phyloP scores from a whole-genome alignment of 768 basidiomycete genomes.

The Dentipellis sp. region DNA sequence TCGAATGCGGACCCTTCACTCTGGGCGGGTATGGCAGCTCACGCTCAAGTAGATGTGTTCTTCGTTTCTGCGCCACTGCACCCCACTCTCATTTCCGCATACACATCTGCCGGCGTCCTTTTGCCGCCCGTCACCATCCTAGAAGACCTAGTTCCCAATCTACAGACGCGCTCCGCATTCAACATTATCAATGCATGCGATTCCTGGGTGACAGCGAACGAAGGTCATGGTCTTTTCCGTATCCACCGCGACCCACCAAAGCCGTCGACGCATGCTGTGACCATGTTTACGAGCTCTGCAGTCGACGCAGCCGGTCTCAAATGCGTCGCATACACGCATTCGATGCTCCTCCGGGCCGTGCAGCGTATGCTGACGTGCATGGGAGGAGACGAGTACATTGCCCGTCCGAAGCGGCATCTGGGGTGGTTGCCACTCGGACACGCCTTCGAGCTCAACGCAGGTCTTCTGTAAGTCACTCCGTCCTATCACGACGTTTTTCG shows the following conservation, averaged over 20 bases:
- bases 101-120: not conserved
- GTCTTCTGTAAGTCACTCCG: not conserved
- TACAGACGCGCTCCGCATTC: not conserved
- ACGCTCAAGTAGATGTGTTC: not conserved
- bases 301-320: not conserved
- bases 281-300: not conserved
- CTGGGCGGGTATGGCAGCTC: not conserved
- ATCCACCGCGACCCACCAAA: not conserved
- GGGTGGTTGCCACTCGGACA: not conserved
- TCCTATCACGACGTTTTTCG: too few species aligned
- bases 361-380: not conserved
- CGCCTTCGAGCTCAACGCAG: not conserved
- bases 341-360: not conserved
- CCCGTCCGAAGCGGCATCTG: not conserved
- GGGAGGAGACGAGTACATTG: not conserved
- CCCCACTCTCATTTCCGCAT: not conserved
- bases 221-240: not conserved
- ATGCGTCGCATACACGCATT: not conserved
- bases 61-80: not conserved
- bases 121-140: not conserved
- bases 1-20: not conserved
- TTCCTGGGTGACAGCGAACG: not conserved
- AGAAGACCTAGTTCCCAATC: not conserved
- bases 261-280: not conserved
- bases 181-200: not conserved